Conservation (phyloP, 2,329 filamentous ascomycete species). For the Phoma sp. region DNA sequence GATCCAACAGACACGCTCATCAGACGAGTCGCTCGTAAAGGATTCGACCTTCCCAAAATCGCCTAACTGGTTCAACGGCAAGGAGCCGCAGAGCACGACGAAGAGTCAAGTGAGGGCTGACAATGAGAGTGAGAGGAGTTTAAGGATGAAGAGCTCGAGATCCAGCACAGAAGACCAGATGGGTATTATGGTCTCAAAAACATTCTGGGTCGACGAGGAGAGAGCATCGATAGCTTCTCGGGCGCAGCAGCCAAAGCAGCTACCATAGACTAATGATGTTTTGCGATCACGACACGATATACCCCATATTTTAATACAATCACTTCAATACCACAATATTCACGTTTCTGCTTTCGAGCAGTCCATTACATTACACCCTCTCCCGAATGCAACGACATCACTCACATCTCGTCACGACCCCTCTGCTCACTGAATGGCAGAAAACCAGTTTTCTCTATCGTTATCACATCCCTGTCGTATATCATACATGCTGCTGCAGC, state of each 20-base stretch:
- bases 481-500: slow-evolving; percentile 2
- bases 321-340: background rate
- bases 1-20: slow-evolving; percentile 23
- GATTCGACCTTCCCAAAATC: slow-evolving; percentile 10
- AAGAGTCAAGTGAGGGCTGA: slow-evolving; percentile 17
- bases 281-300: slow-evolving; percentile 7
- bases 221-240: slow-evolving; percentile 19
- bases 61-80: slow-evolving; percentile 21
- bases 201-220: slow-evolving; percentile 41
- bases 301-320: slow-evolving; percentile 8
- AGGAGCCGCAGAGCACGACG: slow-evolving; percentile 15
- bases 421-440: background rate
- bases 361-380: no score
- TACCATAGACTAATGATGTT: background rate
- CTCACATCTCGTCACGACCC: background rate
- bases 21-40: slow-evolving; percentile 18
- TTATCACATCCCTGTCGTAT: background rate
- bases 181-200: slow-evolving; percentile 41
- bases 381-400: background rate
- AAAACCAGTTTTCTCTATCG: background rate
- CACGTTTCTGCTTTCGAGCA: no score
- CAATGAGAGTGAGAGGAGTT: slow-evolving; percentile 33
- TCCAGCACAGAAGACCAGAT: slow-evolving; percentile 31
- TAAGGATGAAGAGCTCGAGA: slow-evolving; percentile 26
- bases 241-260: background rate